Evolutionary conservation across 768 basidiomycete genomes (phyloP).

Genomic region (Mycena latifolia): DNA sequence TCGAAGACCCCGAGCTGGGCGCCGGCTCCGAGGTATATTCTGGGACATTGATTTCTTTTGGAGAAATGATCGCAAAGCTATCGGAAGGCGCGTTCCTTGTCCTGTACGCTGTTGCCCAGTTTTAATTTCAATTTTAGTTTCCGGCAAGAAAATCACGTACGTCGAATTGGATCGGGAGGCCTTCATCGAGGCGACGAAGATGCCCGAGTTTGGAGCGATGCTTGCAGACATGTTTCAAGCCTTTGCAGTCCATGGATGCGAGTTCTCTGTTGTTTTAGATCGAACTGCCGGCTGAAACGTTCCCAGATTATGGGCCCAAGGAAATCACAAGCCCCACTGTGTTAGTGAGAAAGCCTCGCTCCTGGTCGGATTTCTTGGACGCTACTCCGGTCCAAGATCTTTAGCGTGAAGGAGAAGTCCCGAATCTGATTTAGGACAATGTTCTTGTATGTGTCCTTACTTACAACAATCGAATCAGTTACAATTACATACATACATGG

Average conservation of each 20-base stretch:
- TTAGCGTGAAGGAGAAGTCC: background rate
- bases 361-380: conserved; percentile 23
- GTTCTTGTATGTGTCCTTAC: background rate
- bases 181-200: conserved; percentile 20
- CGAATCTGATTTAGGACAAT: too few species aligned
- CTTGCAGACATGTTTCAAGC: conserved; percentile 29
- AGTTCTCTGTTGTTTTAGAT: background rate
- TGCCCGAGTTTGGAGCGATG: conserved; percentile 27
- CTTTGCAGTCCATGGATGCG: conserved; percentile 18
- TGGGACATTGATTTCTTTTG: conserved; percentile 20
- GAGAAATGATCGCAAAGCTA: conserved; percentile 15
- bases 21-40: conserved; percentile 26
- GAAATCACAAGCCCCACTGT: background rate
- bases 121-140: conserved; percentile 5
- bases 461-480: conserved; percentile 2
- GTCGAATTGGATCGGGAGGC: conserved; percentile 12
- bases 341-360: conserved; percentile 18
- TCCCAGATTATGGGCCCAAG: conserved; percentile 21
- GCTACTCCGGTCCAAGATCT: conserved; percentile 16
- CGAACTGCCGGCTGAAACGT: background rate
- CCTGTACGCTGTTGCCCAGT: background rate
- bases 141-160: conserved; percentile 27
- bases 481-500: conserved; percentile 22
- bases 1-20: conserved; percentile 19
- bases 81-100: conserved; percentile 40